Evolutionary conservation across 2,329 filamentous ascomycete species (phyloP).

Genomic region (Fonsecaea multimorphosa): DNA sequence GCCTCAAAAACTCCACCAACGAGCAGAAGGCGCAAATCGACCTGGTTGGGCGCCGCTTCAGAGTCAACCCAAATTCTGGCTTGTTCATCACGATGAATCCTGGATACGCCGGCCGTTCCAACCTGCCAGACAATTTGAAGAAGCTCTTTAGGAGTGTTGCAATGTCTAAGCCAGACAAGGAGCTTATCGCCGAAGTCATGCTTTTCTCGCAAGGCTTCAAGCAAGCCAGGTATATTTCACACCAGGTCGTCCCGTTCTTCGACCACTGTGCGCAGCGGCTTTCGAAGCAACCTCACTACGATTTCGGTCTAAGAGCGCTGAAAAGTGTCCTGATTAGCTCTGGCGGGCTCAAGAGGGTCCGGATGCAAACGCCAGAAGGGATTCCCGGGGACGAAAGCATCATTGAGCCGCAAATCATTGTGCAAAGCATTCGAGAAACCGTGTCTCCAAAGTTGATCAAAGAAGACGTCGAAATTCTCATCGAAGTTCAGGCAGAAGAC

Average conservation of each 20-base stretch:
- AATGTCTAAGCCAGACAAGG: slow-evolving; percentile 99
- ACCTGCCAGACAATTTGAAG: slow-evolving; percentile 98
- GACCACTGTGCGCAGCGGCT: slow-evolving; percentile 81
- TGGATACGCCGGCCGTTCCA: slow-evolving; percentile 96
- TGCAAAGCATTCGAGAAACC: slow-evolving; percentile 97
- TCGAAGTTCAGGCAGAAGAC: slow-evolving; percentile 77
- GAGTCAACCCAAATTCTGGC: slow-evolving; percentile 89
- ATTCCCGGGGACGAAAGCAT: slow-evolving; percentile 64
- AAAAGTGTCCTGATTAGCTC: slow-evolving; percentile 99
- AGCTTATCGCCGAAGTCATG: slow-evolving; percentile 99
- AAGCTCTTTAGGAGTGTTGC: slow-evolving; percentile 99
- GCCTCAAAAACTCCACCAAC: slow-evolving; percentile 80
- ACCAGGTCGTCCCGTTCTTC: slow-evolving; percentile 98
- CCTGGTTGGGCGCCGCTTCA: slow-evolving; percentile 86
- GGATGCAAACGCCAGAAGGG: slow-evolving; percentile 66
- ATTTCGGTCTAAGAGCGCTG: slow-evolving; percentile 94
- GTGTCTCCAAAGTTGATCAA: slow-evolving; percentile 97
- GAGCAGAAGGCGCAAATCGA: slow-evolving; percentile 91
- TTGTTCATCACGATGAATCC: slow-evolving; percentile 99
- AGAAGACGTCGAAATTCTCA: slow-evolving; percentile 87
- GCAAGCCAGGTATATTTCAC: slow-evolving; percentile 90
- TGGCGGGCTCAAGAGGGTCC: slow-evolving; percentile 87
- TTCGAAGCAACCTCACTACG: slow-evolving; percentile 98
- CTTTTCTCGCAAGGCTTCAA: slow-evolving; percentile 99
- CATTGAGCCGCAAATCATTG: slow-evolving; percentile 95